Evolutionary conservation across 768 basidiomycete species (phyloP).

Genomic region (Naganishia antarctica): DNA sequence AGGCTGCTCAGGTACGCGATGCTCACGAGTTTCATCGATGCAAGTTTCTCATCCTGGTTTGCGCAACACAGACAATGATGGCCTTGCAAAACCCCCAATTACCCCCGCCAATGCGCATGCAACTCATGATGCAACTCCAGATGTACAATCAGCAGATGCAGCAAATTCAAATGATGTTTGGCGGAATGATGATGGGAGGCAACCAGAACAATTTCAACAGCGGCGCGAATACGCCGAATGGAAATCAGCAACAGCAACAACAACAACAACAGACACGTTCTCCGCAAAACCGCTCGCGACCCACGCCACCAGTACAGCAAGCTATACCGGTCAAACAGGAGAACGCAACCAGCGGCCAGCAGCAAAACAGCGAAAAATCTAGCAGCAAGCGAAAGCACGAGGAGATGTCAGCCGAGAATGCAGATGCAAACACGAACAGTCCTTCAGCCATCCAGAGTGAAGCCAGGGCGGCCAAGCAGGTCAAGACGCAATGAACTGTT

Average conservation of each 20-base stretch:
- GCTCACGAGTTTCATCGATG: not conserved
- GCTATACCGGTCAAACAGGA: not conserved
- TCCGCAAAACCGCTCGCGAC: not conserved
- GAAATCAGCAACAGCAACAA: conserved; percentile 29
- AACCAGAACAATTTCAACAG: conserved; percentile 28
- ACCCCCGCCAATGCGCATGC: conserved; percentile 66
- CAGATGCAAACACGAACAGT: no score
- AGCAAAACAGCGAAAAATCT: not conserved
- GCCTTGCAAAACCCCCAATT: conserved; percentile 75
- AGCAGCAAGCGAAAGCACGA: conserved; percentile 15
- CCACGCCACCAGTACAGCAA: not conserved
- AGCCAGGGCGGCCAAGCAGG: not conserved
- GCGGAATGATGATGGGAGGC: conserved; percentile 44
- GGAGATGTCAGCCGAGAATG: not conserved
- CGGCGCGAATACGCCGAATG: conserved; percentile 31
- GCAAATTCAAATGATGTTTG: conserved; percentile 69
- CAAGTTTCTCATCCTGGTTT: not conserved
- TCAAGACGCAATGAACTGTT: not conserved
- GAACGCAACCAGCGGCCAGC: not conserved
- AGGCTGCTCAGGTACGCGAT: conserved; percentile 37
- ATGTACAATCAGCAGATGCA: conserved; percentile 72
- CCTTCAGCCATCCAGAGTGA: not conserved
- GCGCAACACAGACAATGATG: conserved; percentile 68
- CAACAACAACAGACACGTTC: conserved; percentile 18
- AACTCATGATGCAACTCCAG: conserved; percentile 76